A percentile compares a stretch with the other conserved stretches of the same genome.
phyloP scores from a whole-genome alignment of 1,139 yeast species.

The Geotrichum carabidarum region DNA sequence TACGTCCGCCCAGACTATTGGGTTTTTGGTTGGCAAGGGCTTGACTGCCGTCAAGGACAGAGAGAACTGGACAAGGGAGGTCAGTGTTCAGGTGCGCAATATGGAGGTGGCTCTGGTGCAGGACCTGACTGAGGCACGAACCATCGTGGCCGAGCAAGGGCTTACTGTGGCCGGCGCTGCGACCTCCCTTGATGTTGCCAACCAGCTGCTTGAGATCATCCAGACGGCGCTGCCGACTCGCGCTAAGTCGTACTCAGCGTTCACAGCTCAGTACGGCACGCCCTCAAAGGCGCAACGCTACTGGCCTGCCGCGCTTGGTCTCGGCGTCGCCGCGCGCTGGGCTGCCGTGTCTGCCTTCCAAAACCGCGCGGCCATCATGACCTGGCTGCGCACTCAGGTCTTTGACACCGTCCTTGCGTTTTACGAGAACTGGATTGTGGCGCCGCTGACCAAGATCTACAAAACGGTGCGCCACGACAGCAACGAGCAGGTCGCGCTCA shows the following conservation, averaged over 20 bases:
- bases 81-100: neutral
- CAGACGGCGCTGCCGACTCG: conserved; percentile 6
- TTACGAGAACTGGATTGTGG: conserved; percentile 73
- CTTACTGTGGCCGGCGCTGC: neutral
- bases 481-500: conserved; percentile 62
- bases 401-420: conserved; percentile 63
- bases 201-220: conserved; percentile 1
- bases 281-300: conserved; percentile 54
- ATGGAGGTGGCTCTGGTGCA: neutral
- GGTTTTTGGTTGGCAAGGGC: conserved; percentile 12
- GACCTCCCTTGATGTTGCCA: conserved; percentile 1
- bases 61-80: conserved; percentile 2
- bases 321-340: conserved; percentile 15
- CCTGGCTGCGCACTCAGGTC: conserved; percentile 56
- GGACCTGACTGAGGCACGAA: neutral
- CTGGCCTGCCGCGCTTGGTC: conserved; percentile 55
- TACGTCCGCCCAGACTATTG: conserved; percentile 21
- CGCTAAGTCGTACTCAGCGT: neutral
- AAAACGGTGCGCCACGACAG: conserved; percentile 80
- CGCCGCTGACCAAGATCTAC: conserved; percentile 70
- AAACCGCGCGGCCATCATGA: conserved; percentile 48
- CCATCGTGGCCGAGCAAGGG: neutral
- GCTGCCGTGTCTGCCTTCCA: conserved; percentile 44
- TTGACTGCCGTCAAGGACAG: neutral
- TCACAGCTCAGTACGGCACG: conserved; percentile 30